Percentiles rank a stretch among this genome's conserved stretches.
phyloP scores from a whole-genome alignment of 495 filamentous ascomycete species.

The Schizothecium vesticola region DNA sequence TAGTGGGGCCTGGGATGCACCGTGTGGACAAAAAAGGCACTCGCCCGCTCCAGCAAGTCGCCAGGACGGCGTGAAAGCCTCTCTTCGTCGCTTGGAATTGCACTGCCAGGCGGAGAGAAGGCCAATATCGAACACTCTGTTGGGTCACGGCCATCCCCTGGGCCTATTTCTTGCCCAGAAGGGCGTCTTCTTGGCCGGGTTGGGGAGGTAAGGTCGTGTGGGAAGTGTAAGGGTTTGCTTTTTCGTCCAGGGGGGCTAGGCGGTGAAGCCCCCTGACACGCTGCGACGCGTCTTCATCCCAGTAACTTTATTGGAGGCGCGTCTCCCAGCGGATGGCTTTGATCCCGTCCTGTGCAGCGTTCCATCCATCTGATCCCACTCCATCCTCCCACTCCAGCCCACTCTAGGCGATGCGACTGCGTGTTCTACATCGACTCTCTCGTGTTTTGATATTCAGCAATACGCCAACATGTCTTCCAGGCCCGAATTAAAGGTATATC shows the following conservation, averaged over 20 bases:
- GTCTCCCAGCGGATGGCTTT: constrained; percentile 15
- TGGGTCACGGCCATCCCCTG: not conserved
- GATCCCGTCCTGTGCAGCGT: not conserved
- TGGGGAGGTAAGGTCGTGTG: not conserved
- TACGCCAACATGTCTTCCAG: constrained; percentile 69
- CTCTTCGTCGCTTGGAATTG: not conserved
- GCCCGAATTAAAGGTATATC: constrained; percentile 79
- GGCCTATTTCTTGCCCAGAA: not conserved
- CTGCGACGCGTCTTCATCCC: constrained; percentile 18
- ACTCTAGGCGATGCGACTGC: constrained; percentile 1
- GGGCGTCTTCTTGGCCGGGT: not conserved
- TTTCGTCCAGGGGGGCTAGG: not conserved
- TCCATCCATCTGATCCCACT: not conserved
- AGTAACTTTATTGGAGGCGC: constrained; percentile 21
- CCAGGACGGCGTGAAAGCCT: not conserved
- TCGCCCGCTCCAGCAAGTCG: not conserved
- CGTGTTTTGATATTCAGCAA: not conserved
- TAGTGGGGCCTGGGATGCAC: not conserved
- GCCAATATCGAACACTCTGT: not conserved
- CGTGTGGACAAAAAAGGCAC: not conserved
- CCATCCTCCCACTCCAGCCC: not conserved
- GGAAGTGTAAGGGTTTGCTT: not conserved
- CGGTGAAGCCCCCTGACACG: not conserved
- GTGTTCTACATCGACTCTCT: not conserved
- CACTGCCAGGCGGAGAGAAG: not conserved